Evolutionary conservation across 768 basidiomycete species (phyloP).

Genomic region (Candolleomyces aberdarensis): DNA sequence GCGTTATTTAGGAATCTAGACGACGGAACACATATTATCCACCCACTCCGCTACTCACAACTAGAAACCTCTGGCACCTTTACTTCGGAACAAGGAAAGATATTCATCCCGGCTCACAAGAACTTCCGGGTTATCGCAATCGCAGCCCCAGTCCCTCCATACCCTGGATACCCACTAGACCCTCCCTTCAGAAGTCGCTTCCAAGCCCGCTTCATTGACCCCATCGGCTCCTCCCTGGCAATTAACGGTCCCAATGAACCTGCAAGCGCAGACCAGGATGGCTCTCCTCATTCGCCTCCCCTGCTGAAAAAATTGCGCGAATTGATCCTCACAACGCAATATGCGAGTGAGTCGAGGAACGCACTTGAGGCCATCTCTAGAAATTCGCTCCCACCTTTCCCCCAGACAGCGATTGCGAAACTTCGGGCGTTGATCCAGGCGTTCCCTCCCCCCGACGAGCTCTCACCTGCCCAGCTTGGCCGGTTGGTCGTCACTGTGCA

Average conservation of each 20-base stretch:
- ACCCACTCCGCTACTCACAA: slow-evolving; percentile 55
- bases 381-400: slow-evolving; percentile 56
- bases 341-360: slow-evolving; percentile 56
- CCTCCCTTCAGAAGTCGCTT: slow-evolving; percentile 69
- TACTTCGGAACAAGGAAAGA: slow-evolving; percentile 32
- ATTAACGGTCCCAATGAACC: slow-evolving; percentile 24
- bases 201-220: slow-evolving; percentile 66
- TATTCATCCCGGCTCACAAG: slow-evolving; percentile 63
- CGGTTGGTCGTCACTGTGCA: slow-evolving; percentile 57
- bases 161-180: slow-evolving; percentile 62
- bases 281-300: slow-evolving; percentile 3
- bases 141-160: slow-evolving; percentile 66
- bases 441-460: slow-evolving; percentile 45
- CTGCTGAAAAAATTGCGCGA: slow-evolving; percentile 48
- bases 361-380: slow-evolving; percentile 52
- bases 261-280: neutral
- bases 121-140: slow-evolving; percentile 69
- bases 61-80: slow-evolving; percentile 33
- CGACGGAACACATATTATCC: slow-evolving; percentile 68
- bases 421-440: slow-evolving; percentile 39
- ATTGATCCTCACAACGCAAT: slow-evolving; percentile 59
- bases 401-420: slow-evolving; percentile 59
- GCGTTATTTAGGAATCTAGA: slow-evolving; percentile 58
- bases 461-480: slow-evolving; percentile 48
- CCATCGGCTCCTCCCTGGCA: slow-evolving; percentile 49